phyloP scores from a whole-genome alignment of 163 green algal genomes.

The Smithsoniella earleae region DNA sequence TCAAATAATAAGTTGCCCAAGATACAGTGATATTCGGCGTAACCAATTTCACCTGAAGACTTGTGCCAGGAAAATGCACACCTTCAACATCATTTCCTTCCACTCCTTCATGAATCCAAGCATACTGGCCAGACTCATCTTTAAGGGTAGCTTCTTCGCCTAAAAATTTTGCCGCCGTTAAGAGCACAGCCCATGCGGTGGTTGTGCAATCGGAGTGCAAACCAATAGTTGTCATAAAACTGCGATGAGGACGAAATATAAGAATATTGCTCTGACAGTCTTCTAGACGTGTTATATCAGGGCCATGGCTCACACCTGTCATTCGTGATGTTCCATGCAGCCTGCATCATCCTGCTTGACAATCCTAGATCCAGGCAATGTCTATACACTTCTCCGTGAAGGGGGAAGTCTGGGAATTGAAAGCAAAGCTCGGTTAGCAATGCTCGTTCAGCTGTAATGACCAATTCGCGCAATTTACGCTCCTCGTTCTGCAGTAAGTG shows the following conservation, averaged over 20 bases:
- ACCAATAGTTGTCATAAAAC: background rate
- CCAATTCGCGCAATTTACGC: background rate
- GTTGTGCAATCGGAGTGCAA: background rate
- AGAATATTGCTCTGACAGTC: no score
- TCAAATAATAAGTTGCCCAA: no score
- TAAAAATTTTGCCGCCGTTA: background rate
- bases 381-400: slow-evolving; percentile 19
- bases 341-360: background rate
- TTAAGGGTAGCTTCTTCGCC: background rate
- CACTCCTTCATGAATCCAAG: background rate
- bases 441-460: slow-evolving; percentile 6
- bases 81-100: slow-evolving; percentile 9
- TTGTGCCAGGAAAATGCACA: no score
- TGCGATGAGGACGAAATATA: background rate
- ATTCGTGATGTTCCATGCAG: slow-evolving; percentile 14
- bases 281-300: no score
- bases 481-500: slow-evolving; percentile 8
- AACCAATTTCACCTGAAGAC: no score
- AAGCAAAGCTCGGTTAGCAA: background rate
- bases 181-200: background rate
- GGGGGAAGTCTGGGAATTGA: background rate
- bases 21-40: no score
- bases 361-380: background rate
- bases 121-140: background rate
- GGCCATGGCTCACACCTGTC: background rate